phyloP scores from a whole-genome alignment of 768 basidiomycete species.

The Suillus luteus region DNA sequence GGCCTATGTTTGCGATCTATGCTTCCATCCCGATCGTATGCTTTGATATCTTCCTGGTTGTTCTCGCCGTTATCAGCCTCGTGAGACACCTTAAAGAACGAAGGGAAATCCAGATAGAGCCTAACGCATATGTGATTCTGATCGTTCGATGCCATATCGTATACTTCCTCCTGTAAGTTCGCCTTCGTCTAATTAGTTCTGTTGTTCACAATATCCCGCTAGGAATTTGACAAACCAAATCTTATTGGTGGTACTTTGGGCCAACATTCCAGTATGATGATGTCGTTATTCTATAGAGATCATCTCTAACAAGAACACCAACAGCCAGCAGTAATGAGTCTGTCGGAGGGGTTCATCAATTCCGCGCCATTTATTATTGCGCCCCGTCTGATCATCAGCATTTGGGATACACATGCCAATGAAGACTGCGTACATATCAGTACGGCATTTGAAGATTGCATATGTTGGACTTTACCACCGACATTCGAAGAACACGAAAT shows the following conservation, averaged over 20 bases:
- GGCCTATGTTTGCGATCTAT: slow-evolving; percentile 1
- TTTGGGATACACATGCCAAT: background rate
- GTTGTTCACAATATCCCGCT: background rate
- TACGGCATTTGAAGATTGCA: background rate
- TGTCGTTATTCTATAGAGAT: background rate
- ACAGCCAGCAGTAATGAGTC: background rate
- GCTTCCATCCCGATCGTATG: background rate
- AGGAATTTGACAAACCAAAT: slow-evolving; percentile 1
- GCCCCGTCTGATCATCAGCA: background rate
- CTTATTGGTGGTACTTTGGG: background rate
- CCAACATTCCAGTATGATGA: background rate
- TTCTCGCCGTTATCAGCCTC: background rate
- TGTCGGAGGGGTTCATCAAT: background rate
- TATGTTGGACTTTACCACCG: slow-evolving; percentile 1
- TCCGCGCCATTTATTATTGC: background rate
- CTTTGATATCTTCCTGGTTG: background rate
- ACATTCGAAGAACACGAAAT: background rate
- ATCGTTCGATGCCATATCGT: slow-evolving; percentile 1
- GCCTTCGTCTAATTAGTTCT: background rate
- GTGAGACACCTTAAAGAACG: slow-evolving; percentile 4
- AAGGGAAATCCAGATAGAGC: background rate
- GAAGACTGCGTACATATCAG: background rate
- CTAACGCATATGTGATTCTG: background rate
- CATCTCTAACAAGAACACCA: background rate
- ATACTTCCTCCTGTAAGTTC: slow-evolving; percentile 3